Conservation (phyloP, 345 rosid genomes). For the Populus davidiana region DNA sequence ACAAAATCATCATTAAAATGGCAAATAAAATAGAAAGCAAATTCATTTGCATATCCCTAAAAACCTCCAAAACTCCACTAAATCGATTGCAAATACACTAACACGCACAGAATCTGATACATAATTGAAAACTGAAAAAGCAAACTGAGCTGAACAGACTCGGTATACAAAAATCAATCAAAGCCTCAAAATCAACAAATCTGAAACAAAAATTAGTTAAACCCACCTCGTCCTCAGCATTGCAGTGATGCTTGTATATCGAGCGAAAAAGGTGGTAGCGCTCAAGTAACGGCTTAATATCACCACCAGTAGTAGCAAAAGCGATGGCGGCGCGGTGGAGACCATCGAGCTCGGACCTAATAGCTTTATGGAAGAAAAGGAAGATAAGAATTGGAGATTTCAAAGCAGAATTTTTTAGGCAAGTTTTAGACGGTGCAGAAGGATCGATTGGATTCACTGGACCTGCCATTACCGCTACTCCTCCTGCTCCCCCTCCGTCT, state of each 20-base stretch:
- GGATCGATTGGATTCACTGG: conserved; percentile 46
- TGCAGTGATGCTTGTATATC: conserved; percentile 69
- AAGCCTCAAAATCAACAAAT: neutral
- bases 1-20: neutral
- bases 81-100: neutral
- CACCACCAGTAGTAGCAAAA: conserved; percentile 46
- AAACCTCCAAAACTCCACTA: neutral
- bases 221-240: conserved; percentile 68
- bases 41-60: neutral
- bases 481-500: conserved; percentile 47
- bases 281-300: conserved; percentile 43
- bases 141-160: neutral
- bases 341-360: conserved; percentile 56
- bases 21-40: neutral
- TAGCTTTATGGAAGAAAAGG: conserved; percentile 67
- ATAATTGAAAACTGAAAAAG: neutral
- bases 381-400: conserved; percentile 68
- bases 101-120: neutral
- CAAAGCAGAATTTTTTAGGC: conserved; percentile 44
- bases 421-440: conserved; percentile 41
- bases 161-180: neutral
- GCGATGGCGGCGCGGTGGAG: conserved; percentile 62
- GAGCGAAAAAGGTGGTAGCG: conserved; percentile 49
- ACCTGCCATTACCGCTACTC: conserved; percentile 61
- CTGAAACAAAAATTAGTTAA: neutral